phyloP scores from a whole-genome alignment of 1,139 yeast species.

The Hemisphaericaspora xylofermentans region DNA sequence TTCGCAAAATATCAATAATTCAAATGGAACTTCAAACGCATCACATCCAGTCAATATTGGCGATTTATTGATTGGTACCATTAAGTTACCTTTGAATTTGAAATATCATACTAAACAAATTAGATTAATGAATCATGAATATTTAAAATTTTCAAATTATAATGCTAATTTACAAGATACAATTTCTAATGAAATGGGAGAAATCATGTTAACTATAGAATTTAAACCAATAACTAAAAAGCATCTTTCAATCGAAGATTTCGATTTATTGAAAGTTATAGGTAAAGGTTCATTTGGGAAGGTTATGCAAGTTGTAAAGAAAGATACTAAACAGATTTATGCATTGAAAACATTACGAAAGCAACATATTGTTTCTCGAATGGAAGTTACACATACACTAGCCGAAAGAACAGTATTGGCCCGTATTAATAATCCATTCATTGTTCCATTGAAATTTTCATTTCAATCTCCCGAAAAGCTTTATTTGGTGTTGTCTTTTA shows the following conservation, averaged over 20 bases:
- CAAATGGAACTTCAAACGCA: slow-evolving; percentile 1
- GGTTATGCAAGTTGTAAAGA: slow-evolving; percentile 96
- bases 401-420: slow-evolving; percentile 96
- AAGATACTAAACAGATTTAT: slow-evolving; percentile 90
- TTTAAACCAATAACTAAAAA: slow-evolving; percentile 69
- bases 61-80: slow-evolving; percentile 44
- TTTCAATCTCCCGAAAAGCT: slow-evolving; percentile 95
- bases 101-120: slow-evolving; percentile 37
- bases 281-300: slow-evolving; percentile 98
- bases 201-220: slow-evolving; percentile 68
- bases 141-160: slow-evolving; percentile 39
- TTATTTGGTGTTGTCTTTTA: slow-evolving; percentile 85
- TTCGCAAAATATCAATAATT: slow-evolving; percentile 10
- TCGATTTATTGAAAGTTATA: slow-evolving; percentile 87
- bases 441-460: slow-evolving; percentile 94
- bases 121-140: slow-evolving; percentile 47
- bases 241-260: slow-evolving; percentile 83
- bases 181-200: slow-evolving; percentile 37
- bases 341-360: slow-evolving; percentile 92
- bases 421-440: slow-evolving; percentile 91
- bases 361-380: slow-evolving; percentile 88
- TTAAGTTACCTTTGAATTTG: slow-evolving; percentile 44
- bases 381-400: slow-evolving; percentile 93
- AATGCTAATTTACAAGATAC: slow-evolving; percentile 15
- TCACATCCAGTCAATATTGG: slow-evolving; percentile 27